These are phyloP conservation scores for Entrophospora sp. DNA, from an alignment of 192 early-diverging fungal species.

Conservation along the genomic window DNA sequence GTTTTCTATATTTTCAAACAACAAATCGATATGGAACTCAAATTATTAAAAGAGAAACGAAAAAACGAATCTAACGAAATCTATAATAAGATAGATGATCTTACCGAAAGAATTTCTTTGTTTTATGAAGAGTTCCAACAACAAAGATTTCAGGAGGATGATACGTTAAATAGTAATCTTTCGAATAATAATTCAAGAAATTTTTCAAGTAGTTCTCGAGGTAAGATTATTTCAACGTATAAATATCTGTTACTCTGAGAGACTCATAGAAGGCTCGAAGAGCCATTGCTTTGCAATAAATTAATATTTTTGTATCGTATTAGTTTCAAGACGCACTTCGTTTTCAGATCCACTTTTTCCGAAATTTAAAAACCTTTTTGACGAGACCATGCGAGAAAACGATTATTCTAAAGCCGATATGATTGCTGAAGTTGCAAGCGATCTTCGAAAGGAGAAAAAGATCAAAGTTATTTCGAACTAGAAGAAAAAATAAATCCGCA, in stretches of 20 bases:
- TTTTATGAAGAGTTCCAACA: no score
- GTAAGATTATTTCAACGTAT: no score
- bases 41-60: no score
- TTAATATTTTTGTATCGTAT: slow-evolving; percentile 11
- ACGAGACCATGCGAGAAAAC: no score
- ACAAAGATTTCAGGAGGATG: background rate
- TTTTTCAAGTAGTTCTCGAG: background rate
- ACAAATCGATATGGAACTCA: no score
- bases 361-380: no score
- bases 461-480: background rate
- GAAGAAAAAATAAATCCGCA: slow-evolving; percentile 9
- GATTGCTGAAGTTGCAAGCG: no score
- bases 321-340: slow-evolving; percentile 10
- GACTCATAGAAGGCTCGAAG: slow-evolving; percentile 8
- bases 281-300: slow-evolving; percentile 5
- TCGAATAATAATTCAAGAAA: slow-evolving; percentile 6
- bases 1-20: no score
- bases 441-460: no score
- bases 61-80: background rate
- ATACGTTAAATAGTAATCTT: slow-evolving; percentile 7
- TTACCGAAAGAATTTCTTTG: slow-evolving; percentile 8
- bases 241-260: slow-evolving; percentile 11
- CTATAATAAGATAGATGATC: slow-evolving; percentile 10
- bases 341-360: no score
- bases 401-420: no score